Evolutionary conservation across 345 rosid genomes (phyloP), one percentile per base, ranked within the genome.

Genomic region (Brassica nigra): DNA sequence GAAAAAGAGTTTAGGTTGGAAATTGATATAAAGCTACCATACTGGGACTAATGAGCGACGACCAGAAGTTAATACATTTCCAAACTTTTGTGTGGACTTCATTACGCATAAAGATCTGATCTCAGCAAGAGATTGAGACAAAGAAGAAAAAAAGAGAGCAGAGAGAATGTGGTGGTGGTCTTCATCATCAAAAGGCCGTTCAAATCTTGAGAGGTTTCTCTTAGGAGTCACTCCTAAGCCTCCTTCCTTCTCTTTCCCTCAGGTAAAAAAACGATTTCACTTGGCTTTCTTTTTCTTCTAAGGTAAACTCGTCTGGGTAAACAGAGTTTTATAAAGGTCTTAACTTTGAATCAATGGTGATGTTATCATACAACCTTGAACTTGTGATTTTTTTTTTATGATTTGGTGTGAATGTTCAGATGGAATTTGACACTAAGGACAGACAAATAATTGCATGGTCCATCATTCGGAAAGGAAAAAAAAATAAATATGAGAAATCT

Each of bases 151-250:
- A 66, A 44, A 65, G 29, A 16, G 31, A 62, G 4, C 2, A 3
- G 4, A 75, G 76, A 62, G 11, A 75, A 80, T 70, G 80, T 75
- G 80, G 83, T 81, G 83, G 83, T 81, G 83, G 83, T 81, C 34
- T 39, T 76, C 83, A 31, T 80, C 80, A 58, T 4, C 69, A 0
- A 80, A 76, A 44, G 83, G 83, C 9, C 83, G 83, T 55, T 76
- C 83, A 10, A 81, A 81, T 81, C 73, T 81, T 10, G 83, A 81
- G 74, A 81, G 83, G 6, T 71, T 81, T 59, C 83, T 81, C 33
- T 66, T 70, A 31, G 80, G 80, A 71, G 64, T 71, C 69, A 81
- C 83, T 81, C 83, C 83, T 6, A 81, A 71, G 49, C 83, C 83
- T 81, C 58, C 76, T 66, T 81, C 73, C 0, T 65, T 65, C 37